These are phyloP conservation scores for Psilocybe cyanescens DNA, from an alignment of 768 basidiomycete genomes.

Conservation along the genomic window DNA sequence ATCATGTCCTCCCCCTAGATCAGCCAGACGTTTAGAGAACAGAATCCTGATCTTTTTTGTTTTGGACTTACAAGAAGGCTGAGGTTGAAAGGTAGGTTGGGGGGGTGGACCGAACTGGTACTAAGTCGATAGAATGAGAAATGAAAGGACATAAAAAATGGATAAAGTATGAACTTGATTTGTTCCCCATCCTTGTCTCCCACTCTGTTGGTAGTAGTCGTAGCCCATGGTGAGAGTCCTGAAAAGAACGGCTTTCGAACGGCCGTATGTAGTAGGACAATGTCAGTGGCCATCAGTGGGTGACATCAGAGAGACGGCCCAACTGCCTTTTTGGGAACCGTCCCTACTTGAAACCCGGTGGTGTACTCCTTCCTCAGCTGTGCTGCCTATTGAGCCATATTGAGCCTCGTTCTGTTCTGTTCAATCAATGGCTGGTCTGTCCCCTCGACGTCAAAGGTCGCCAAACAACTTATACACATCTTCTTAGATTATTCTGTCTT, in stretches of 20 bases:
- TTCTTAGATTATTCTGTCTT: conserved; percentile 75
- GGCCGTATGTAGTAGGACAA: not conserved
- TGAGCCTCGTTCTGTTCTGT: not conserved
- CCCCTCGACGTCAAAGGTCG: not conserved
- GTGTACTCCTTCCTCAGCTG: too few relatives aligned
- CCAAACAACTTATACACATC: not conserved
- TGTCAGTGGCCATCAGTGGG: not conserved
- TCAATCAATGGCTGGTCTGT: conserved; percentile 1
- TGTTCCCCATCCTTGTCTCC: conserved; percentile 54
- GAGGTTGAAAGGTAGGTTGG: conserved; percentile 45
- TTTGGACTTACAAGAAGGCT: conserved; percentile 52
- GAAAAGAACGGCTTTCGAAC: conserved; percentile 13
- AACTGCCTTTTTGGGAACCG: not conserved
- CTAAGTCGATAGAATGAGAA: conserved; percentile 25
- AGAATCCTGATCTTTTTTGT: conserved; percentile 22
- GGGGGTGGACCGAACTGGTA: conserved; percentile 48
- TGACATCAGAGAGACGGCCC: conserved; percentile 9
- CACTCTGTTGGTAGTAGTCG: conserved; percentile 44
- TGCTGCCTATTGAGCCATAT: too few relatives aligned
- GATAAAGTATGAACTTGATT: conserved; percentile 32
- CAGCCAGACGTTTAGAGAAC: conserved; percentile 14
- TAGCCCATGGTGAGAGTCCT: conserved; percentile 42
- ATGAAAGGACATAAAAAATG: conserved; percentile 1
- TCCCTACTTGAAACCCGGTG: not conserved
- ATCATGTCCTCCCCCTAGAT: conserved; percentile 62